phyloP scores from a whole-genome alignment of 495 filamentous ascomycete genomes.

The Penicillium antarcticum region DNA sequence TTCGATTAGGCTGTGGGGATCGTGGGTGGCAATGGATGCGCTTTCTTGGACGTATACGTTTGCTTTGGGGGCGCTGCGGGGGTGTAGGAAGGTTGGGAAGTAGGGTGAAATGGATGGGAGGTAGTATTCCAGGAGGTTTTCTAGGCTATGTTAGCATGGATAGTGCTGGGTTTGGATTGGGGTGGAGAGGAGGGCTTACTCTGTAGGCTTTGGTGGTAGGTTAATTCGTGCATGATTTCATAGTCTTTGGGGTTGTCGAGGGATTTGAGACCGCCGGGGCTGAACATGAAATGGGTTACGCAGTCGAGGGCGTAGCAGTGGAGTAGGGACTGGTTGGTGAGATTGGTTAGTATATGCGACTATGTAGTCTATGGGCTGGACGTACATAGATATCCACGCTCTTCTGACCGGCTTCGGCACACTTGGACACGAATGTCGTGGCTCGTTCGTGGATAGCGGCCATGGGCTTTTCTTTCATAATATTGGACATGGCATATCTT shows the following conservation, averaged over 20 bases:
- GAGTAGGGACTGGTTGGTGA: slow-evolving; percentile 25
- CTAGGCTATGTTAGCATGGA: slow-evolving; percentile 32
- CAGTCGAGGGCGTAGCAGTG: slow-evolving; percentile 68
- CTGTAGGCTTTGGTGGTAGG: slow-evolving; percentile 62
- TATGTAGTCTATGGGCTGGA: neutral
- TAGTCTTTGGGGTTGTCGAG: slow-evolving; percentile 48
- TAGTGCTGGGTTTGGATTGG: neutral
- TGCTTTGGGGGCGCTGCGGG: slow-evolving; percentile 27
- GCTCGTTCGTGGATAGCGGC: slow-evolving; percentile 54
- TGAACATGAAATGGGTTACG: slow-evolving; percentile 62
- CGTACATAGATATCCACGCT: slow-evolving; percentile 58
- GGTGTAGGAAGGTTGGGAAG: slow-evolving; percentile 23
- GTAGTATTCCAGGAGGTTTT: slow-evolving; percentile 30
- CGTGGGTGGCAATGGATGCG: slow-evolving; percentile 20
- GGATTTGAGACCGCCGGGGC: slow-evolving; percentile 56
- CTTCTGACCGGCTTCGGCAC: slow-evolving; percentile 30
- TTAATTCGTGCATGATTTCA: slow-evolving; percentile 61
- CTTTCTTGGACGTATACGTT: slow-evolving; percentile 27
- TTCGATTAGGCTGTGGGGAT: slow-evolving; percentile 29
- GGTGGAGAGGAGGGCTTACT: slow-evolving; percentile 32
- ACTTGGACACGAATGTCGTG: slow-evolving; percentile 47
- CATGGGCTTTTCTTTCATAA: slow-evolving; percentile 50
- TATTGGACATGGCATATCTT: slow-evolving; percentile 64
- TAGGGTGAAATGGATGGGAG: slow-evolving; percentile 23
- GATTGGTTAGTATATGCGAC: neutral